Evolutionary conservation across 225 moss, liverwort and hornwort genomes (phyloP).

Genomic region (Sphagnum contortum): DNA sequence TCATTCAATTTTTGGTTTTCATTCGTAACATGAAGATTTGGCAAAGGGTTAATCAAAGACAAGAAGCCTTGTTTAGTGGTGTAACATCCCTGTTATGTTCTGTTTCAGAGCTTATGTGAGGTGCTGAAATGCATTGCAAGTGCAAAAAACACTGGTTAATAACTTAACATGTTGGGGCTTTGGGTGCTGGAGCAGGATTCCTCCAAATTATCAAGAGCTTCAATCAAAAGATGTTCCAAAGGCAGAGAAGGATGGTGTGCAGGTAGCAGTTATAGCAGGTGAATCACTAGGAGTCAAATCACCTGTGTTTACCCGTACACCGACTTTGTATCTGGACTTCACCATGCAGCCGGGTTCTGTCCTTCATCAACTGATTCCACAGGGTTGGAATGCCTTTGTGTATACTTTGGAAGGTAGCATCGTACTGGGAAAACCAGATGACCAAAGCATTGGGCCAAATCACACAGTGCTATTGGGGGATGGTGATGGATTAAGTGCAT

Average conservation of each 20-base stretch:
- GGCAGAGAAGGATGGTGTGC: conserved; percentile 53
- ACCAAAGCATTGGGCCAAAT: conserved; percentile 23
- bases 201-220: conserved; percentile 75
- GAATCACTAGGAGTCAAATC: conserved; percentile 71
- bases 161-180: not conserved
- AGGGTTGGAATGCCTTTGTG: conserved; percentile 82
- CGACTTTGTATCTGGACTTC: conserved; percentile 82
- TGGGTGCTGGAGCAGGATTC: conserved; percentile 34
- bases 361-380: conserved; percentile 57
- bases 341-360: conserved; percentile 58
- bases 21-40: no score
- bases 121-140: no score
- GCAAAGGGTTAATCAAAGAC: no score
- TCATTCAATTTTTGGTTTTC: no score
- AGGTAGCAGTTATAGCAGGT: conserved; percentile 77
- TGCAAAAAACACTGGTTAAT: no score
- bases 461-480: conserved; percentile 61
- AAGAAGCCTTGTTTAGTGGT: no score
- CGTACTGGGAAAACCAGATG: conserved; percentile 42
- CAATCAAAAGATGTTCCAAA: conserved; percentile 56
- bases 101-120: no score
- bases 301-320: conserved; percentile 75
- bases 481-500: conserved; percentile 65
- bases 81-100: no score
- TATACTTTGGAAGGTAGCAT: conserved; percentile 50